Base-by-base conservation (phyloP, 2,329 filamentous ascomycete species). In the Clarireedia monteithiana region DNA sequence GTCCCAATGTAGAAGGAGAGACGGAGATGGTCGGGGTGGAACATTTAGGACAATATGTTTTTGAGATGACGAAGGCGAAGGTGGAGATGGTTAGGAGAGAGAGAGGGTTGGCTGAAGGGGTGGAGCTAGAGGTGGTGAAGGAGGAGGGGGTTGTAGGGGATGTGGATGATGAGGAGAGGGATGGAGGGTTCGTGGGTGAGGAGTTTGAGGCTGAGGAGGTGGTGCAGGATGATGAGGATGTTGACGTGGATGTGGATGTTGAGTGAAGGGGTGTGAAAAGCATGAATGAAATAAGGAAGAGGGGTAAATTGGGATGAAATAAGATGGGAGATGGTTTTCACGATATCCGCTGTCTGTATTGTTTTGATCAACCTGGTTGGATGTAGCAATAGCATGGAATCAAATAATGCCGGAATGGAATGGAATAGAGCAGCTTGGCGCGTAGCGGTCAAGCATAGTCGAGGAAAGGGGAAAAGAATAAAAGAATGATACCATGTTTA, bases 41-140 rank as follows among this genome's bases (percentile, higher is more conserved):
- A 74, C 94, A 99, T 74, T 72, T 99, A 38, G 94, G 94, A 0
- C 88, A 96, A 72, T 99, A 96, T 70, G 92, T 99, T 23, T 96
- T 83, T 69, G 89, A 99, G 71, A 99, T 99, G 90, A 95, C 91
- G 3, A 82, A 86, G 36, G 56, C 67, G 9, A 69, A 67, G 44
- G 63, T 70, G 5, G 61, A 66, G 53, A 66, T 70, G 50, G 38
- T 69, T 15, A 62, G 64, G 48, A 61, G 63, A 24, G 61, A 68
- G 53, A 62, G 62, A 47, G 66, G 67, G 1, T 56, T 69, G 23
- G 60, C 61, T 2, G 64, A 40, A 14, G 39, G 39, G 14, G 14
- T 7, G 15, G 39, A 14, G 2, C 23, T 23, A 5, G 45, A 57
- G n/a, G 57, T 50, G 17, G 42, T 34, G 30, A 36, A 51, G 23